Base-by-base conservation (phyloP, 2,329 filamentous ascomycete genomes). In the Apiospora saccharicola region DNA sequence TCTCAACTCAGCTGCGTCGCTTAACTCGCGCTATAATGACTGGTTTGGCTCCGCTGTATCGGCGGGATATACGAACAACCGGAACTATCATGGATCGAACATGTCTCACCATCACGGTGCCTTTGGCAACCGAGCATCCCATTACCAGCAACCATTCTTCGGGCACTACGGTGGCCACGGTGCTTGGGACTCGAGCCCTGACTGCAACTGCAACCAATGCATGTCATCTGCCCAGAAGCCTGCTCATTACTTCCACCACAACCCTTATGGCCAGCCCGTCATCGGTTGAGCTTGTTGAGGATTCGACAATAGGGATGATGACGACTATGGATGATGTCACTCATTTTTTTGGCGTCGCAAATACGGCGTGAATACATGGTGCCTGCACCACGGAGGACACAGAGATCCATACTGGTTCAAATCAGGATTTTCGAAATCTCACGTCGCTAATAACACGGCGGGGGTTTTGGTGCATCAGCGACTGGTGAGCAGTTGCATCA, bases 11-110 rank as follows among this genome's bases (percentile, higher is more conserved):
- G 86, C 88, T 4, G 84, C 88, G 0, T 86, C 88, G 0, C 84
- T 85, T 75, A 90, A 89, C 71, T 82, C 85, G 30, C 86, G 84
- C 47, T 90, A 90, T 79, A 86, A 88, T 37, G 89, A 90, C 61
- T 90, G 87, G 87, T 89, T 90, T 70, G 82, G 83, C 74, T 79
- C 83, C 10, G 82, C 81, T 3, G 75, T 82, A 4, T 75, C 77
- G 8, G 79, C 78, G 24, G 79, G 77, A 30, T 79, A 76, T 30
- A 80, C 79, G 46, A 74, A 83, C 73, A 76, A 77, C 14, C 77
- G 81, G 24, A 84, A 85, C 24, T 88, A 86, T 71, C 84, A 86
- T 68, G 83, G 85, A 57, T 51, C 79, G 80, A n/a, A 74, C 82
- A 16, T 79, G 79, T 10, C 84, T 6, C n/a, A 61, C 24, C 72